Conservation (phyloP, 2,329 filamentous ascomycete genomes). For the Diaporthe batatas region DNA sequence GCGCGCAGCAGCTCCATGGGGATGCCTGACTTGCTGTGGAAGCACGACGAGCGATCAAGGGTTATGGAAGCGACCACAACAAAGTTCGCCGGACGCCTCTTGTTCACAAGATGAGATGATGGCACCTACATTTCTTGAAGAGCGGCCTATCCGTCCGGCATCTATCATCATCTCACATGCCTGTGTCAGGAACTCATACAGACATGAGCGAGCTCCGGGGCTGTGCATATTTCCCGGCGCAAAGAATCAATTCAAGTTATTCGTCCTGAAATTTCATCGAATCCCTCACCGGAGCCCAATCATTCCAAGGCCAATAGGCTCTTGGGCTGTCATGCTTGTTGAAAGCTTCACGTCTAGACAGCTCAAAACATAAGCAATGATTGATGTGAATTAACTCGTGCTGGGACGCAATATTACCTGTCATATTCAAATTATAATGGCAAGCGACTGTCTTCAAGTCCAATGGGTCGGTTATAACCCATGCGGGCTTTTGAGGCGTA, state of each 20-base stretch:
- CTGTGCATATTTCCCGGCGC: not conserved
- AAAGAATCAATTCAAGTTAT: fast-evolving
- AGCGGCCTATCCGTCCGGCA: no score
- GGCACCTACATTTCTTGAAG: no score
- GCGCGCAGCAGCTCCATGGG: not conserved
- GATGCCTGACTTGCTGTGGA: not conserved
- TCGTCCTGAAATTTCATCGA: no score
- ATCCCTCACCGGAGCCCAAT: fast-evolving
- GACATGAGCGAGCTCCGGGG: not conserved
- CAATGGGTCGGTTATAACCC: not conserved
- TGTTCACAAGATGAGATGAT: no score
- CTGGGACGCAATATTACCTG: fast-evolving
- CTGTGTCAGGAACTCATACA: not conserved
- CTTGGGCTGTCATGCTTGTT: not conserved
- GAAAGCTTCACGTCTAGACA: not conserved
- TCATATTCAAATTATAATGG: no score
- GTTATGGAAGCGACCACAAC: no score
- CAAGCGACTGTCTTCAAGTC: not conserved
- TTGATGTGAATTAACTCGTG: no score
- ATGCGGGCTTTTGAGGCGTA: conserved; percentile 4
- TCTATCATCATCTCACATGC: not conserved
- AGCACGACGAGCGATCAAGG: fast-evolving
- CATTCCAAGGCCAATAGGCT: no score
- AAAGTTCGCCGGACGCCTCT: no score
- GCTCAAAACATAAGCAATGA: no score